These are phyloP conservation scores for Beauveria pseudobassiana DNA, from an alignment of 2,329 filamentous ascomycete genomes.

Conservation along the genomic window DNA sequence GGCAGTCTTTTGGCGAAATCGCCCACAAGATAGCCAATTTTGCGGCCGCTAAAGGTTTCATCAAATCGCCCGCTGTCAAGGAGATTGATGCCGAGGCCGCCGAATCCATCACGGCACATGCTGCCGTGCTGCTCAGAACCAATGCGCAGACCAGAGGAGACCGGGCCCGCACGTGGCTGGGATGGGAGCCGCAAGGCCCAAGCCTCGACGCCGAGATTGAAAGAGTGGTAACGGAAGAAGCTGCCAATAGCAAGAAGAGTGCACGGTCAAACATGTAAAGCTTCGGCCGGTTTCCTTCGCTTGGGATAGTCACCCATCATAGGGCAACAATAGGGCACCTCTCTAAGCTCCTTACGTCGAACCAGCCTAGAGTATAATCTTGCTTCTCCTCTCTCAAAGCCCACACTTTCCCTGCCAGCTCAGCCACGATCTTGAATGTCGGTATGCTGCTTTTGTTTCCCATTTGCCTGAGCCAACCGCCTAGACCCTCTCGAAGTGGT, in stretches of 20 bases:
- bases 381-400: not conserved
- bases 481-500: not conserved
- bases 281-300: not conserved
- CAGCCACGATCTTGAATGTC: not conserved
- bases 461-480: not conserved
- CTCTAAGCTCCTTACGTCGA: not conserved
- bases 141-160: constrained; percentile 6
- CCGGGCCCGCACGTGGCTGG: not conserved
- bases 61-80: not conserved
- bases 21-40: not conserved
- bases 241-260: not conserved
- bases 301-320: not conserved
- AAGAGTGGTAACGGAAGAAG: not conserved
- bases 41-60: not conserved
- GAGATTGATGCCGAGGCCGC: not conserved
- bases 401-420: not conserved
- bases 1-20: not conserved
- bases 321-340: not conserved
- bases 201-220: constrained; percentile 1
- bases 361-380: constrained; percentile 4
- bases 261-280: not conserved
- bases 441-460: not conserved
- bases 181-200: constrained; percentile 4
- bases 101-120: constrained; percentile 1
- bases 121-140: constrained; percentile 1